phyloP scores from a whole-genome alignment of 2,329 filamentous ascomycete genomes.

The Akanthomyces lecanii region DNA sequence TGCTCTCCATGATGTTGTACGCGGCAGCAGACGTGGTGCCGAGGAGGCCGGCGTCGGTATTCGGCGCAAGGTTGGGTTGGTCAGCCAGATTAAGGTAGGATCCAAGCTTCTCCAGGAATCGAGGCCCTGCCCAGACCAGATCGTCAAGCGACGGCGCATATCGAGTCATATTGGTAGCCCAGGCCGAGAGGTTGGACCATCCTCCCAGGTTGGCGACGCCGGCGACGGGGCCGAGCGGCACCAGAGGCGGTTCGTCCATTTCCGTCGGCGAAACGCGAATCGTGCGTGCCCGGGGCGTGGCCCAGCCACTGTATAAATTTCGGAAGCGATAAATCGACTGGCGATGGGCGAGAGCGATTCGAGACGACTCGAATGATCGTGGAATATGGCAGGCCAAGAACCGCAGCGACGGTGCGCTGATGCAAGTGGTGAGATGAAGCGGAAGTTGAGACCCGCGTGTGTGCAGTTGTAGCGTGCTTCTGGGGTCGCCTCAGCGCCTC shows the following conservation, averaged over 20 bases:
- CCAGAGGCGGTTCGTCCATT: slow-evolving; percentile 6
- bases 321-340: not conserved
- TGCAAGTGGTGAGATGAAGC: slow-evolving; percentile 3
- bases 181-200: slow-evolving; percentile 53
- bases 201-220: slow-evolving; percentile 21
- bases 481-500: not conserved
- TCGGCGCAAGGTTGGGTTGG: slow-evolving; percentile 54
- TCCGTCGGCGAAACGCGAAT: not conserved
- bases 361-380: not conserved
- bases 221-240: slow-evolving; percentile 2
- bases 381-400: not conserved
- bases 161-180: slow-evolving; percentile 56
- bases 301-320: slow-evolving; percentile 5
- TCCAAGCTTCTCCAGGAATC: slow-evolving; percentile 65
- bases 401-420: slow-evolving; percentile 8
- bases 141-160: slow-evolving; percentile 64
- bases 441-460: not conserved
- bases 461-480: not conserved
- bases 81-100: slow-evolving; percentile 59
- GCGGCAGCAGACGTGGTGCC: slow-evolving; percentile 24
- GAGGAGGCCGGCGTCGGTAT: slow-evolving; percentile 21
- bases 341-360: not conserved
- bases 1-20: slow-evolving; percentile 29
- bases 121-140: slow-evolving; percentile 63
- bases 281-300: not conserved